Base-by-base conservation (phyloP, 495 filamentous ascomycete species). In the Usnea hakonensis region DNA sequence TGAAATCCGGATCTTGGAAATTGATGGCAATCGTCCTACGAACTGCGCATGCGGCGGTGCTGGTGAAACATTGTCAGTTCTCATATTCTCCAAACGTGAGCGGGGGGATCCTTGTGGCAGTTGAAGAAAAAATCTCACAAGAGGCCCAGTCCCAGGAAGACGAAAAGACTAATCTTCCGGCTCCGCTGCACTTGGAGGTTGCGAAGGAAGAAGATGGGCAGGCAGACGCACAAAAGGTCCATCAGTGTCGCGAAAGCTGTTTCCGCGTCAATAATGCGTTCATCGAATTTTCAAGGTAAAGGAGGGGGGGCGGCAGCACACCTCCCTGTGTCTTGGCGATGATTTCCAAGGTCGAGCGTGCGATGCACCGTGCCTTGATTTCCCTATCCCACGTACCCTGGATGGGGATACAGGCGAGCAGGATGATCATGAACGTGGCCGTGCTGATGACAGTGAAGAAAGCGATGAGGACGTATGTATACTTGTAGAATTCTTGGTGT, bases 141-240 rank as follows among this genome's bases (percentile, higher is more conserved):
- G 32, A 61, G 32, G 16, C 59, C 59, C 2, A 61, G 59, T 55
- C 59, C 59, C 14, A 61, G 35, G 3, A 61, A 9, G 3, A 33
- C 48, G 10, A 50, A 61, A n/a, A 61, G 59, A 26, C 16, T 37
- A 14, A 38, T 38, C 30, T 61, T 61, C 21, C n/a, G 17, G 28
- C 35, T 14, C 16, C 17, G 21, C 5, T 43, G 41, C 35, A 48
- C 53, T 36, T 61, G 59, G 13, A 61, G 50, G 3, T 55, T 55
- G 26, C 46, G 52, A 19, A 61, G 33, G 19, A 61, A 30, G 50
- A 61, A 61, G 14, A 43, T 33, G 48, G 59, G 59, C 21, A 61
- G 36, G 33, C 33, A 26, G 46, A 26, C 50, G 50, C 59, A 61
- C 0, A 41, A 16, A 7, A 61, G 19, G 28, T 61, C 59, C 37